Conservation (phyloP, 805 yeast genomes). For the Maudiozyma saulgeensis region DNA sequence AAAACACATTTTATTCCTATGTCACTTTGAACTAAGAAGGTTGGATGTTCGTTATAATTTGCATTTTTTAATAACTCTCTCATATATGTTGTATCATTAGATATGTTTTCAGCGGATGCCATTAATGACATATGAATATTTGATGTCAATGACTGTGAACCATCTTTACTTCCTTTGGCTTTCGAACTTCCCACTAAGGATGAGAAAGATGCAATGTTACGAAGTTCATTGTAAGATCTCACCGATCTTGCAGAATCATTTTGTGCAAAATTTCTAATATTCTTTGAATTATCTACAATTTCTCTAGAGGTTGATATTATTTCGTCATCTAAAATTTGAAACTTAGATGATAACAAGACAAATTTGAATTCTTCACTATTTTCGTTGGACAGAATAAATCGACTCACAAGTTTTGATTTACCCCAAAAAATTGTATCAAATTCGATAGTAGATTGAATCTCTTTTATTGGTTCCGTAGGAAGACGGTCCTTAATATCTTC, state of each 20-base stretch:
- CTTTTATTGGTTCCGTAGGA: neutral
- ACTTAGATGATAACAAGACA: slow-evolving; percentile 27
- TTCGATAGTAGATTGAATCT: slow-evolving; percentile 7
- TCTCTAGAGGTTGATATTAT: slow-evolving; percentile 20
- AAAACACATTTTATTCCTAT: slow-evolving; percentile 9
- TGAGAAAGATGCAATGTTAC: slow-evolving; percentile 4
- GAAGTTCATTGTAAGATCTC: slow-evolving; percentile 17
- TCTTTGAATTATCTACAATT: slow-evolving; percentile 10
- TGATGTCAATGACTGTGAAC: neutral
- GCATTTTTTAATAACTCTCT: slow-evolving; percentile 1
- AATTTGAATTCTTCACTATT: slow-evolving; percentile 36
- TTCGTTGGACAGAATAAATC: slow-evolving; percentile 35
- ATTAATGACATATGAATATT: slow-evolving; percentile 1
- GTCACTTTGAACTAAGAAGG: slow-evolving; percentile 8
- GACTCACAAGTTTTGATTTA: slow-evolving; percentile 28
- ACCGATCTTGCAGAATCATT: slow-evolving; percentile 9
- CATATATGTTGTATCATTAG: neutral
- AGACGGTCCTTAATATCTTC: neutral
- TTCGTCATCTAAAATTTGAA: slow-evolving; percentile 22
- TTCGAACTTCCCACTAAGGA: slow-evolving; percentile 3
- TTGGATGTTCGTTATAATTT: slow-evolving; percentile 17
- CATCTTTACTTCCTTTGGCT: neutral
- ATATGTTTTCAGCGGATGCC: slow-evolving; percentile 1
- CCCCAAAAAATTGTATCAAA: slow-evolving; percentile 33
- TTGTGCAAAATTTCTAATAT: neutral